These are phyloP conservation scores for Mortierella sp. DNA, from an alignment of 371 early-diverging fungal genomes.

Conservation along the genomic window DNA sequence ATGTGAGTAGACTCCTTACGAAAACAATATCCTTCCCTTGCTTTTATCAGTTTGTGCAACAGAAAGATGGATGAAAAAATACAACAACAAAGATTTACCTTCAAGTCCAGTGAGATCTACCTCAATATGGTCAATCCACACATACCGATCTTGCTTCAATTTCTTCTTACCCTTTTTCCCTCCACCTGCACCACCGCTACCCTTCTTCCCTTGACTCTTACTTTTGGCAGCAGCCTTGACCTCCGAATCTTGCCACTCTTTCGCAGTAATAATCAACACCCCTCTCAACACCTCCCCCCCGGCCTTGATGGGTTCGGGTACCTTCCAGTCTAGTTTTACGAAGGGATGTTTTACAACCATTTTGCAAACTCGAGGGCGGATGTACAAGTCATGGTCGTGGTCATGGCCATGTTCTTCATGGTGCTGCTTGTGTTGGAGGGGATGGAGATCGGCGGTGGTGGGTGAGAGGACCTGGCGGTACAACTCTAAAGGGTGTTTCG, in stretches of 20 bases:
- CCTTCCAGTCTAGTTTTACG: slow-evolving; percentile 44
- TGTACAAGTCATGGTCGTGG: not conserved
- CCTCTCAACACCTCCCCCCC: slow-evolving; percentile 46
- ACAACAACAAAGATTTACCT: slow-evolving; percentile 15
- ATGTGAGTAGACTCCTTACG: not conserved
- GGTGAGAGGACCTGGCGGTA: not conserved
- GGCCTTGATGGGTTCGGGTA: slow-evolving; percentile 55
- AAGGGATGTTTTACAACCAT: slow-evolving; percentile 39
- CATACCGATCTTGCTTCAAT: slow-evolving; percentile 11
- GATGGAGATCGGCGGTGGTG: not conserved
- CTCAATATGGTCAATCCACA: slow-evolving; percentile 40
- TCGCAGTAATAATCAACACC: slow-evolving; percentile 41
- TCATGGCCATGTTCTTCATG: not conserved
- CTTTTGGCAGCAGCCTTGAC: slow-evolving; percentile 22
- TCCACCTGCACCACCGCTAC: too few relatives aligned
- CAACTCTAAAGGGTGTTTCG: not conserved
- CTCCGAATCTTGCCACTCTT: slow-evolving; percentile 20
- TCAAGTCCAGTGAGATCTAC: slow-evolving; percentile 45
- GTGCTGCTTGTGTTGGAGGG: not conserved
- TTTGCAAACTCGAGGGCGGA: slow-evolving; percentile 33
- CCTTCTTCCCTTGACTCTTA: not conserved
- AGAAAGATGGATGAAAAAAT: not conserved
- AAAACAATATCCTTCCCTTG: not conserved
- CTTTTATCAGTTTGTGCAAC: not conserved
- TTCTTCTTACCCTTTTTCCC: not conserved